Evolutionary conservation across 2,329 filamentous ascomycete genomes (phyloP).

Genomic region (Phaeoacremonium minimum): DNA sequence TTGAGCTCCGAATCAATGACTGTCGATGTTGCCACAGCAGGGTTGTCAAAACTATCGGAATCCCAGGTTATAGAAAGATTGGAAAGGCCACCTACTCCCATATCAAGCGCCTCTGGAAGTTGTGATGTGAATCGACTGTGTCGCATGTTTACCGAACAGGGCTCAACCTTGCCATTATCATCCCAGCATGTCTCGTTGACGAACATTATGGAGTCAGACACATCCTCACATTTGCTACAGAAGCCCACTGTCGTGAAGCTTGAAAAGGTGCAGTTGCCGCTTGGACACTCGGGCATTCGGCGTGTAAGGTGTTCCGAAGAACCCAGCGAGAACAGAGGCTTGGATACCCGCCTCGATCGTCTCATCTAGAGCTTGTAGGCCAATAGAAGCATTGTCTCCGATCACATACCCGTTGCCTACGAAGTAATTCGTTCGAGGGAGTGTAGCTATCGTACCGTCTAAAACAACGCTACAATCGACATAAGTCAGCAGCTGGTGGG

Average conservation of each 20-base stretch:
- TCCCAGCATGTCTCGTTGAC: neutral
- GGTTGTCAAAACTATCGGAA: no score
- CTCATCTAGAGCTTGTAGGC: neutral
- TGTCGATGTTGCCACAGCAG: no score
- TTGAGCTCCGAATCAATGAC: no score
- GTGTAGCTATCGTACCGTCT: neutral
- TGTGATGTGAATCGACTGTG: no score
- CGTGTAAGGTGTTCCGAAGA: neutral
- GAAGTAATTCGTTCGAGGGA: conserved; percentile 3
- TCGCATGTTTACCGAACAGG: no score
- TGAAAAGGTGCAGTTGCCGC: conserved; percentile 4
- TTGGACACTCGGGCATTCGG: neutral
- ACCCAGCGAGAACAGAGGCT: neutral
- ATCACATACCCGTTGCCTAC: no score
- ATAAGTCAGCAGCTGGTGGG: conserved; percentile 2
- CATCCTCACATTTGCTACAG: conserved; percentile 2
- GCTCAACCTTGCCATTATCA: neutral
- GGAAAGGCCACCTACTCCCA: no score
- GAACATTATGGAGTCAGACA: neutral
- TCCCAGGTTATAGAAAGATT: no score
- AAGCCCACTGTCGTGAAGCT: neutral
- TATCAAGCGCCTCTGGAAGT: no score
- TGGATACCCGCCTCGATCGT: neutral
- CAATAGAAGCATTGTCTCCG: no score
- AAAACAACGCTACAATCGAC: neutral